Evolutionary conservation across 306 rosid species (phyloP), one percentile per base, ranked within the genome.

Genomic region (Castanopsis chinensis): DNA sequence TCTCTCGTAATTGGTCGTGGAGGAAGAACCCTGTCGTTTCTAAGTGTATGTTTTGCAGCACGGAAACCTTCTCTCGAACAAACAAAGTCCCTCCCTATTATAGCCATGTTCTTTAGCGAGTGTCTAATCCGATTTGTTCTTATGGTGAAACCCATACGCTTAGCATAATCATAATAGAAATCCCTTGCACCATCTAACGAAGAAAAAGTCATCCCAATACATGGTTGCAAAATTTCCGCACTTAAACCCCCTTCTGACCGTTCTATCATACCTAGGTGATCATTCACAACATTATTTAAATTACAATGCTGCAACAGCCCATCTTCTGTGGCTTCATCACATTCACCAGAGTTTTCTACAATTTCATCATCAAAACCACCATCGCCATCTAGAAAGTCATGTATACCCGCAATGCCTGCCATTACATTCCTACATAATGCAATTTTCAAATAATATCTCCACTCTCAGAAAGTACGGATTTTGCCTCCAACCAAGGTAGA

Each of bases 91-190:
- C 80, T 27, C 37, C 80, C 80, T 51, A 77, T 77, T 67, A 77
- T 77, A 14, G 80, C 74, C 41, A 21, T 77, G 80, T 77, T 77
- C 74, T 67, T 77, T 67, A 77, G 58, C 0, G 80, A 77, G 43
- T 77, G 80, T 65, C 80, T 60, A 32, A 77, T 77, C 43, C 74
- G 53, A 77, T 77, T 77, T 19, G 80, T 77, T 67, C 80, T 59
- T 52, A 77, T 77, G 28, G 80, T 67, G 54, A 77, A 77, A 67
- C 80, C 80, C 9, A 35, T 54, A 15, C 12, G 64, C 80, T 77
- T 77, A 33, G 80, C 80, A 77, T 77, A 77, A 20, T 77, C 80
- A 68, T 68, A 77, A 67, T 77, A 77, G 80, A 77, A 77, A 77
- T 77, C 74, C 27, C 80, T 52, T 51, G 80, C 80, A 77, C 53